Percentiles rank a stretch among this genome's conserved stretches.
These are phyloP conservation scores for Carex scoparia DNA, from an alignment of 176 grass and related monocot genomes.

Conservation along the genomic window DNA sequence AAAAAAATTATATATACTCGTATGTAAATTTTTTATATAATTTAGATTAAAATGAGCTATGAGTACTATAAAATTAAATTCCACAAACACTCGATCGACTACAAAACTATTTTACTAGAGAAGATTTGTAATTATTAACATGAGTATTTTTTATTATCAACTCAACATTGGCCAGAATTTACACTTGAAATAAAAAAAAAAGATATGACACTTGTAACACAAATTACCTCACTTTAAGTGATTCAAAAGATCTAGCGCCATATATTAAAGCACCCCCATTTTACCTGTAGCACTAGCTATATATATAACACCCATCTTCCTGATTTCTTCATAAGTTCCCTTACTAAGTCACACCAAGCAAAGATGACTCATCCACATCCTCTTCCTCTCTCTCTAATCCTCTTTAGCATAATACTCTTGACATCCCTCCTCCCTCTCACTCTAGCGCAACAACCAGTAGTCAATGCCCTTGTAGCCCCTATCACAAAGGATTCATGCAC, in stretches of 20 bases:
- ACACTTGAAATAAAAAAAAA: not conserved
- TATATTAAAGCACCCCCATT: not conserved
- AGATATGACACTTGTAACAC: not conserved
- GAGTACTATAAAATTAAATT: no score
- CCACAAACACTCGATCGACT: no score
- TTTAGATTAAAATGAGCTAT: no score
- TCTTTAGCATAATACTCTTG: slow-evolving; percentile 9
- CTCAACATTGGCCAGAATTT: not conserved
- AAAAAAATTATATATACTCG: no score
- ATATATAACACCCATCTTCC: not conserved
- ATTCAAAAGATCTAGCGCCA: not conserved
- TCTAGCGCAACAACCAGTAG: not conserved
- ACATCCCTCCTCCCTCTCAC: slow-evolving; percentile 1
- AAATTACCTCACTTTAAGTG: not conserved
- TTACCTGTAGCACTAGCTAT: not conserved
- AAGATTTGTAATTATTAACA: no score
- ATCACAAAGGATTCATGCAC: slow-evolving; percentile 31
- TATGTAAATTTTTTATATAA: no score
- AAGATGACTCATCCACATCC: slow-evolving; percentile 1
- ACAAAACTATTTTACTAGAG: no score
- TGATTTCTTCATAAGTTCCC: not conserved
- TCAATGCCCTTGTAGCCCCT: slow-evolving; percentile 29
- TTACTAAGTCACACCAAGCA: not conserved
- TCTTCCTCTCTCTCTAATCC: not conserved
- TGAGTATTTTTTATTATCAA: not conserved